Evolutionary conservation across 2,329 filamentous ascomycete species (phyloP).

Genomic region (Raffaelea arxii): DNA sequence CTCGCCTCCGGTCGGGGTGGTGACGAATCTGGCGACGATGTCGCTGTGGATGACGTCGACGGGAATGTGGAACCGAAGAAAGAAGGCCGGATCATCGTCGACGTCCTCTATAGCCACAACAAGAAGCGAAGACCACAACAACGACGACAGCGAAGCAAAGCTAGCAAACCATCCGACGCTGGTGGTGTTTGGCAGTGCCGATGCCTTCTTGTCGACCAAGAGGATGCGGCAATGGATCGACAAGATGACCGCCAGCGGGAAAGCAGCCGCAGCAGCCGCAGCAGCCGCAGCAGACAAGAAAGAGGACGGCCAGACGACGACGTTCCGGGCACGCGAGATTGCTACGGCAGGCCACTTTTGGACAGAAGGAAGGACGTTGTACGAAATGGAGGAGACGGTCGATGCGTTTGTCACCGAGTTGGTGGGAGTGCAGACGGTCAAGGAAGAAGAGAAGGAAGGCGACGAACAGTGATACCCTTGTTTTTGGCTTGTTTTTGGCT

Average conservation of each 20-base stretch:
- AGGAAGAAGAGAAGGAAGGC: not conserved
- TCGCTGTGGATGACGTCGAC: conserved; percentile 31
- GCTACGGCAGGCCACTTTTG: conserved; percentile 44
- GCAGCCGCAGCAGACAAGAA: not conserved
- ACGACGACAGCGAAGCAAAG: conserved; percentile 35
- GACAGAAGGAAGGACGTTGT: conserved; percentile 32
- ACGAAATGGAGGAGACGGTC: conserved; percentile 22
- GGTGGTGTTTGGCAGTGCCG: conserved; percentile 64
- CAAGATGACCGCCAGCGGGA: conserved; percentile 30
- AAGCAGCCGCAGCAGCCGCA: not conserved
- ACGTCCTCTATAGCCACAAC: conserved; percentile 10
- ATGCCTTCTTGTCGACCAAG: conserved; percentile 59
- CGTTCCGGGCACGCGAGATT: conserved; percentile 34
- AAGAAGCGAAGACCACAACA: conserved; percentile 10
- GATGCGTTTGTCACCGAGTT: conserved; percentile 18
- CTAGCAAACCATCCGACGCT: conserved; percentile 52
- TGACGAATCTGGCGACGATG: conserved; percentile 54
- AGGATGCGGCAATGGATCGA: conserved; percentile 57
- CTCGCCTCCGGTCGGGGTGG: conserved; percentile 53
- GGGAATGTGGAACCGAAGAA: too few species aligned
- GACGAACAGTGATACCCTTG: too few species aligned
- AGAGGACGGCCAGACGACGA: conserved; percentile 17
- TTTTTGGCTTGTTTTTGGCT: too few species aligned
- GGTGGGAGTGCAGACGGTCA: not conserved
- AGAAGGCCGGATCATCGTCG: too few species aligned